Conservation (phyloP, 2,329 filamentous ascomycete genomes). For the Pyricularia sp. region DNA sequence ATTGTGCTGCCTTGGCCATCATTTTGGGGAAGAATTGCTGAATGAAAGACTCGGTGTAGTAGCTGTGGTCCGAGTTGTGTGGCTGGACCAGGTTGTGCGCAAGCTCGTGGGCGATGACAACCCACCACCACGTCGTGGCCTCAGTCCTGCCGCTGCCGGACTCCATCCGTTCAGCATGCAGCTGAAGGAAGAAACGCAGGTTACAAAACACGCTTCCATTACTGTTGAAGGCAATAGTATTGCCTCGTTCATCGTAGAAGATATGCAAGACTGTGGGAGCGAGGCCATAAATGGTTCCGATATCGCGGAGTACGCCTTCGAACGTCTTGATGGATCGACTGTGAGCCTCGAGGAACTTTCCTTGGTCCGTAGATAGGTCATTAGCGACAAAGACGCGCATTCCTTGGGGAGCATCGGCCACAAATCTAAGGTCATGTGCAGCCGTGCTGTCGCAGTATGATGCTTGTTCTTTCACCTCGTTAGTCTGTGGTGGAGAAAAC, state of each 20-base stretch:
- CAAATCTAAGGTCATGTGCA: slow-evolving; percentile 62
- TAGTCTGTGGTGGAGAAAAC: slow-evolving; percentile 64
- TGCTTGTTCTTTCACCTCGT: slow-evolving; percentile 68
- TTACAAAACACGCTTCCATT: slow-evolving; percentile 90
- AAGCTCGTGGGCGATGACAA: slow-evolving; percentile 85
- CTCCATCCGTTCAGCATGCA: slow-evolving; percentile 49
- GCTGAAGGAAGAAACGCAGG: slow-evolving; percentile 71
- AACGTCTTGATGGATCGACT: slow-evolving; percentile 58
- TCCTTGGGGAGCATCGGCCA: slow-evolving; percentile 59
- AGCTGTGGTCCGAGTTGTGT: slow-evolving; percentile 74
- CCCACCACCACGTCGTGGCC: slow-evolving; percentile 22
- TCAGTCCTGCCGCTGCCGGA: slow-evolving; percentile 20
- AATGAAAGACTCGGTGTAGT: slow-evolving; percentile 73
- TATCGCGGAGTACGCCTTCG: slow-evolving; percentile 57
- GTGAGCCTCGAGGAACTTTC: slow-evolving; percentile 52
- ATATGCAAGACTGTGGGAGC: slow-evolving; percentile 65
- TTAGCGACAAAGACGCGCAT: slow-evolving; percentile 66
- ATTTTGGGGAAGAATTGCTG: slow-evolving; percentile 68
- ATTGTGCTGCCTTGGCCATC: slow-evolving; percentile 38
- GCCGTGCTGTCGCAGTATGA: slow-evolving; percentile 78
- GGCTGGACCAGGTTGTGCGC: slow-evolving; percentile 81
- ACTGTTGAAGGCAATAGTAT: slow-evolving; percentile 87
- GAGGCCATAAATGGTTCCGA: slow-evolving; percentile 65
- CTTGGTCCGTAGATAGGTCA: slow-evolving; percentile 35
- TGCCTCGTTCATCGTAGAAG: slow-evolving; percentile 71